Evolutionary conservation across 2,329 filamentous ascomycete genomes (phyloP).

Genomic region (Lecanicillium sp.): DNA sequence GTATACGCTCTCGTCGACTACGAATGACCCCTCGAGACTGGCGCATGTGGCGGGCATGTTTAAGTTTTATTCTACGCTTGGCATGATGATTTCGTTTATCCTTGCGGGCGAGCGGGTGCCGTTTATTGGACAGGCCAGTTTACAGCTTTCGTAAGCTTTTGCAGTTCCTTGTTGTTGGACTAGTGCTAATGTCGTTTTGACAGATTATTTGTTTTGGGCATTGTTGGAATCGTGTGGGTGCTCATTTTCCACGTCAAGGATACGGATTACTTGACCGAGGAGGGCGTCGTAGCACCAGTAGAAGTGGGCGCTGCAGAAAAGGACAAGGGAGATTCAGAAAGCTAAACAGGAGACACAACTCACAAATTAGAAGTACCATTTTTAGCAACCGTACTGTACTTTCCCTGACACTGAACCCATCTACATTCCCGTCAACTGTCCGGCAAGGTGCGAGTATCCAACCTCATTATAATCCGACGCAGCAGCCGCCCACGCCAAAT

Average conservation of each 20-base stretch:
- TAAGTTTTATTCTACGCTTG: constrained; percentile 6
- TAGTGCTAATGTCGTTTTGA: neutral
- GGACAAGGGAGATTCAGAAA: too few species aligned
- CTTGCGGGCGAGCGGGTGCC: constrained; percentile 2
- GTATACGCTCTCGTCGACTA: constrained; percentile 4
- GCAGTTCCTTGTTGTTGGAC: too few species aligned
- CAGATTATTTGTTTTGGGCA: constrained; percentile 2
- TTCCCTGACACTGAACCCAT: too few species aligned
- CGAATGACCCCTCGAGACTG: constrained; percentile 1
- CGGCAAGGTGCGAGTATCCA: neutral
- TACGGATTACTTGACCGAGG: constrained; percentile 1
- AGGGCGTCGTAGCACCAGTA: neutral
- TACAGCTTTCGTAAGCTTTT: constrained; percentile 4
- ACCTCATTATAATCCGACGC: constrained; percentile 3
- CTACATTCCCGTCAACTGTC: too few species aligned
- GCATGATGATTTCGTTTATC: constrained; percentile 7
- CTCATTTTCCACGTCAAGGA: constrained; percentile 4
- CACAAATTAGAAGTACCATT: too few species aligned
- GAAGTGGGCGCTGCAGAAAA: neutral
- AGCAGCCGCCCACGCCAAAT: constrained; percentile 15
- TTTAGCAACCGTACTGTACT: too few species aligned
- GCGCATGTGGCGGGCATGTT: constrained; percentile 5
- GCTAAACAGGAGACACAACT: too few species aligned
- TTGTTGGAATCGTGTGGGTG: constrained; percentile 4
- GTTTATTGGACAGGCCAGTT: constrained; percentile 1